Evolutionary conservation across 176 grass and related monocot species (phyloP).

Genomic region (Oropetium thomaeum): DNA sequence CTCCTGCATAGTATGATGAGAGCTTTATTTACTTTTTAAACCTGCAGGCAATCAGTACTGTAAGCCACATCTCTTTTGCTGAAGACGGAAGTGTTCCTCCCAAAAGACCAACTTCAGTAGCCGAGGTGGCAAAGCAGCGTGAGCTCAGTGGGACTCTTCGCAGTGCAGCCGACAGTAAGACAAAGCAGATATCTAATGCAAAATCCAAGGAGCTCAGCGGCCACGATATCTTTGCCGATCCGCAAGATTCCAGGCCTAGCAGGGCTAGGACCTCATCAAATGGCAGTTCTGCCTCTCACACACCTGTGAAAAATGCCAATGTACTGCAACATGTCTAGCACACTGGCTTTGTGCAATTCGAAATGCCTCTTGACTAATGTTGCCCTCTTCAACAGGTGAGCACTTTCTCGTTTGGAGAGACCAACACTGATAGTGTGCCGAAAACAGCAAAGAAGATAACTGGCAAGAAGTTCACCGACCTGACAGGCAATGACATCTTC

Average conservation of each 20-base stretch:
- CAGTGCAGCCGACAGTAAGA: slow-evolving; percentile 46
- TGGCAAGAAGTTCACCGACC: slow-evolving; percentile 58
- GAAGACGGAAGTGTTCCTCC: slow-evolving; percentile 70
- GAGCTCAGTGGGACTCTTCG: slow-evolving; percentile 73
- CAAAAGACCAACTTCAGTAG: slow-evolving; percentile 76
- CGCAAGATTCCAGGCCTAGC: slow-evolving; percentile 47
- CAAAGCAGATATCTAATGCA: slow-evolving; percentile 64
- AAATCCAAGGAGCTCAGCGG: slow-evolving; percentile 89
- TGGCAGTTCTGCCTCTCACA: slow-evolving; percentile 29
- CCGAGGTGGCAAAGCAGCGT: slow-evolving; percentile 90
- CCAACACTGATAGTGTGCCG: slow-evolving; percentile 42
- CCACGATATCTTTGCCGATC: slow-evolving; percentile 71
- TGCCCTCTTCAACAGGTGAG: slow-evolving; percentile 35
- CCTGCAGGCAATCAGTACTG: slow-evolving; percentile 60
- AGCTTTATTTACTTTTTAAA: slow-evolving; percentile 9
- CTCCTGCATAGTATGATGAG: background rate
- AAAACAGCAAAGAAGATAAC: slow-evolving; percentile 69
- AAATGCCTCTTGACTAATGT: slow-evolving; percentile 9
- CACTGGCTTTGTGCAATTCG: background rate
- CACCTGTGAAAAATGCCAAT: slow-evolving; percentile 44
- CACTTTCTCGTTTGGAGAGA: slow-evolving; percentile 71
- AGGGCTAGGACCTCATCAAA: slow-evolving; percentile 40
- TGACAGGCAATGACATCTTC: slow-evolving; percentile 77
- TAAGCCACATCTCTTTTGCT: slow-evolving; percentile 84
- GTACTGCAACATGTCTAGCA: slow-evolving; percentile 12